Evolutionary conservation across 2,329 filamentous ascomycete species (phyloP), one percentile per base, ranked within the genome.

Genomic region (Rhynchosporium secalis): DNA sequence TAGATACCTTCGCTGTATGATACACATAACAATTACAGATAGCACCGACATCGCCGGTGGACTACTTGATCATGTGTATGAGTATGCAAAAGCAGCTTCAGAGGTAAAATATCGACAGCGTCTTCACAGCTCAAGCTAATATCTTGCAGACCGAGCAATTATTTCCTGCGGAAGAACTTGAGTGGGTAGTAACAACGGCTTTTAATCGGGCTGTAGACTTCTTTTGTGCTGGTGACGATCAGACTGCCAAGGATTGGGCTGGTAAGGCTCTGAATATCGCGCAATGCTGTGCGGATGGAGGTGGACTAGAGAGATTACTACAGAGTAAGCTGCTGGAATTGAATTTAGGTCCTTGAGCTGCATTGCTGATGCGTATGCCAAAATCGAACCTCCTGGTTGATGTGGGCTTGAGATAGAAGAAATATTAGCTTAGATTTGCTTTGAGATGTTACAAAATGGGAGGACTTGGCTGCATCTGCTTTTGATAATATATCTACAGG

Each of bases 1-100:
- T 7, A 89, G 88, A 69, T 96, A 95, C 78, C 83, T 94, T 51
- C 85, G 91, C 1, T 92, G 90, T 69, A 79, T 95, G 2, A 90
- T 94, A 66, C 88, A 90, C 65, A 79, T 86, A 0, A 82, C 88
- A 0, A 75, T 92, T 0, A 77, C 82, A 1, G 77, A 82, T 4
- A 81, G 85, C 38, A 31, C 54, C 26, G 74, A 74, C 0, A 75
- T 86, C 15, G 83, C 85, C 9, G 77, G 88, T 56, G 78, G 81
- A 51, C 79, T 92, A 3, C 76, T 92, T 7, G 81, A 86, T n/a
- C 86, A 92, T 70, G 83, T 86, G 1, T 79, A 80, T 1, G 73
- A 73, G 1, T 79, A 87, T 58, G 83, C 83, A 6, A 76, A 77
- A 57, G 78, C 82, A 66, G 76, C 81, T n/a, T 72, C 77, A 2